phyloP scores from a whole-genome alignment of 805 yeast genomes.

The Starmerella gropengiesseri region DNA sequence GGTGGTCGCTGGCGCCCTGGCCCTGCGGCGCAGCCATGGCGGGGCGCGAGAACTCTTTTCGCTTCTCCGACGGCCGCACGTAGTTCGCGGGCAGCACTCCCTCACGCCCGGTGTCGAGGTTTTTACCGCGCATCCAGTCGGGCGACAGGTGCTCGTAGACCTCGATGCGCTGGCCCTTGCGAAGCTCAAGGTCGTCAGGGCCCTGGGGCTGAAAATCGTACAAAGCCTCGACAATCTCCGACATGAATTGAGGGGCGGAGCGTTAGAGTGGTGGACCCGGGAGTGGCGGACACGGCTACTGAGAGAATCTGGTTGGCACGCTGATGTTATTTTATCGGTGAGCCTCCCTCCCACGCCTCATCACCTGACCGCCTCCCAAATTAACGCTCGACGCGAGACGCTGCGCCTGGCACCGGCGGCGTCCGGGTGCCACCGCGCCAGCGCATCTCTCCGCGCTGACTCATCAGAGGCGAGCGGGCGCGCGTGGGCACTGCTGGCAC shows the following conservation, averaged over 20 bases:
- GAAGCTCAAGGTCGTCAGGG: conserved; percentile 57
- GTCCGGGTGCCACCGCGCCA: too few relatives aligned
- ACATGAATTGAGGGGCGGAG: conserved; percentile 7
- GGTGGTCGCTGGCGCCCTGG: conserved; percentile 15
- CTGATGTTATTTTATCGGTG: too few relatives aligned
- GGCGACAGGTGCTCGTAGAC: conserved; percentile 63
- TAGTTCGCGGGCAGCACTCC: conserved; percentile 92
- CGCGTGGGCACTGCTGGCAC: too few relatives aligned
- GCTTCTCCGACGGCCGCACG: conserved; percentile 35
- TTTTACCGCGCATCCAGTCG: conserved; percentile 85
- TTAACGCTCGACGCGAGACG: too few relatives aligned
- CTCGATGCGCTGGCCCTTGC: conserved; percentile 56
- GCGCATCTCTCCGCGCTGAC: too few relatives aligned
- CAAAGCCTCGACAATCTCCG: conserved; percentile 46
- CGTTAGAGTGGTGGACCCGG: too few relatives aligned
- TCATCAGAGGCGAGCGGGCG: too few relatives aligned
- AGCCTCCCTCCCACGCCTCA: too few relatives aligned
- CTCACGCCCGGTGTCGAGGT: conserved; percentile 37
- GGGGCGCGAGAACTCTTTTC: conserved; percentile 19
- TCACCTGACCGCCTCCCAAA: too few relatives aligned
- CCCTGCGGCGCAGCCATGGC: conserved; percentile 14
- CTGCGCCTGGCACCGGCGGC: too few relatives aligned
- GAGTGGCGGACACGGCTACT: too few relatives aligned
- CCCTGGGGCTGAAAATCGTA: conserved; percentile 70
- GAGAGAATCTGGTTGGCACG: too few relatives aligned